These are phyloP conservation scores for Clonostachys solani DNA, from an alignment of 2,329 filamentous ascomycete genomes.

Conservation along the genomic window DNA sequence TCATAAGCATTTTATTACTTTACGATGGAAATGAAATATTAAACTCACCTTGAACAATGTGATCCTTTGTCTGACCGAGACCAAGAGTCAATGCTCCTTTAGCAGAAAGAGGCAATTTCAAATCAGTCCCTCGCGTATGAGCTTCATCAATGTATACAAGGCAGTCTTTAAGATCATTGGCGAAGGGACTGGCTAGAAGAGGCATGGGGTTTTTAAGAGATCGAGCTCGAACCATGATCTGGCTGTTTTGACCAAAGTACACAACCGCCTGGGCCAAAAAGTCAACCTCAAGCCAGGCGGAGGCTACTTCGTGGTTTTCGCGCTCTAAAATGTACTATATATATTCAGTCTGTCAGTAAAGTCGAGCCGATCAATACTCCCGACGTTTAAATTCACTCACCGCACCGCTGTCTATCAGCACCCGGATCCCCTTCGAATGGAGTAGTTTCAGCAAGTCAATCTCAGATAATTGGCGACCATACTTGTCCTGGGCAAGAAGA, in stretches of 20 bases:
- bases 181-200: slow-evolving; percentile 49
- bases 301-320: slow-evolving; percentile 44
- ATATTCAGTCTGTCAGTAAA: no score
- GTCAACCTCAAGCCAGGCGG: slow-evolving; percentile 45
- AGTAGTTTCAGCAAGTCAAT: slow-evolving; percentile 36
- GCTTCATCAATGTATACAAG: slow-evolving; percentile 58
- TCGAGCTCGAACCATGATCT: slow-evolving; percentile 10
- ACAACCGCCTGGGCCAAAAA: slow-evolving; percentile 39
- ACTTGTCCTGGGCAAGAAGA: slow-evolving; percentile 16
- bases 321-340: slow-evolving; percentile 51
- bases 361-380: no score
- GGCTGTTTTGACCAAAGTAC: slow-evolving; percentile 39
- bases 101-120: slow-evolving; percentile 44
- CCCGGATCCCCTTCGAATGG: slow-evolving; percentile 26
- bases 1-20: no score
- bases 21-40: background rate
- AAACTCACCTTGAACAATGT: slow-evolving; percentile 52
- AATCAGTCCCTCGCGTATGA: slow-evolving; percentile 56
- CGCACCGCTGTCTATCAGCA: slow-evolving; percentile 62
- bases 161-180: slow-evolving; percentile 42
- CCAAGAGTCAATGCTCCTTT: slow-evolving; percentile 52
- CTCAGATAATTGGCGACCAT: slow-evolving; percentile 36
- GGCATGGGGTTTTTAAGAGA: slow-evolving; percentile 37
- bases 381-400: no score
- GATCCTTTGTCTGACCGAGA: slow-evolving; percentile 54